Conservation (phyloP, 257 asterid species). For the Lantana camara region DNA sequence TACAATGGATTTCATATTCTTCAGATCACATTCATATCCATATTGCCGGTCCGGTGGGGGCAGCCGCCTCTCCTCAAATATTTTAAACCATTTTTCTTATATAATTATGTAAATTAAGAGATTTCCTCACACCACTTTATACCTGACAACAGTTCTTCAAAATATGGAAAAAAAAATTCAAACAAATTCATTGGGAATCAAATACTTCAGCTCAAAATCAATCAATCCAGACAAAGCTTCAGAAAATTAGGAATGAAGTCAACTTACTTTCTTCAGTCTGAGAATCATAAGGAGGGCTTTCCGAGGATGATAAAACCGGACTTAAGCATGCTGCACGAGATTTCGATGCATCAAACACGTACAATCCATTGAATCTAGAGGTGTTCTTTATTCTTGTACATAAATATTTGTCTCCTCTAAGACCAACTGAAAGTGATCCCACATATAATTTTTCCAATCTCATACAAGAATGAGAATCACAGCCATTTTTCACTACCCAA, state of each 20-base stretch:
- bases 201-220: no score
- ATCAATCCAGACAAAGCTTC: neutral
- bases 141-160: no score
- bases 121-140: no score
- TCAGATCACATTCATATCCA: no score
- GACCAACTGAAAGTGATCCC: constrained; percentile 22
- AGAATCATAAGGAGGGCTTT: constrained; percentile 16
- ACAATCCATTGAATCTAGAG: constrained; percentile 21
- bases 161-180: no score
- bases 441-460: constrained; percentile 9
- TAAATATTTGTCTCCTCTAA: neutral
- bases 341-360: neutral
- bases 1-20: no score
- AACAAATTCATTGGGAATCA: no score
- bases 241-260: constrained; percentile 11
- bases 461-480: constrained; percentile 25
- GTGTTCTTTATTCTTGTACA: constrained; percentile 24
- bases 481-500: constrained; percentile 27
- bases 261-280: constrained; percentile 51
- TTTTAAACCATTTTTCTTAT: no score
- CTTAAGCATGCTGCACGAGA: constrained; percentile 22
- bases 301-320: constrained; percentile 34
- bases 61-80: no score
- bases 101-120: no score
- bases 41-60: no score